Evolutionary conservation across 164 flowering plant species (phyloP).

Genomic region (Macadamia tetraphylla): DNA sequence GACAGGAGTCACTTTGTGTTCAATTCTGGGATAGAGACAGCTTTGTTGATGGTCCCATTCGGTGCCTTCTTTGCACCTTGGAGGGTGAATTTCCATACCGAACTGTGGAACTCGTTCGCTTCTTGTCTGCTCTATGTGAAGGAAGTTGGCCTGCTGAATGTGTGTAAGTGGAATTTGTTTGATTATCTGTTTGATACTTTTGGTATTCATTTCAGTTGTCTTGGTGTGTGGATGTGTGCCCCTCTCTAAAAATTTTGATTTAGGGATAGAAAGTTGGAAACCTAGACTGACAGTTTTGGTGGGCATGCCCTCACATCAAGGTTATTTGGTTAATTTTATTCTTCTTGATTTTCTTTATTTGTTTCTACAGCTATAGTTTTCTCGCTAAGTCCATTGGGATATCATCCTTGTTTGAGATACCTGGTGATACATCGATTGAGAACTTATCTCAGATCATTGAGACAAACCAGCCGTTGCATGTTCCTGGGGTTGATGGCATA

Average conservation of each 20-base stretch:
- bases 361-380: slow-evolving; percentile 63
- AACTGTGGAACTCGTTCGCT: slow-evolving; percentile 52
- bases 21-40: slow-evolving; percentile 94
- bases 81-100: slow-evolving; percentile 84
- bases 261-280: no score
- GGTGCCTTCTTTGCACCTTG: slow-evolving; percentile 71
- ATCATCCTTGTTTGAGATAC: slow-evolving; percentile 59
- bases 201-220: neutral
- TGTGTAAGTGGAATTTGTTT: slow-evolving; percentile 50
- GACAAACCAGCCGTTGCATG: slow-evolving; percentile 40
- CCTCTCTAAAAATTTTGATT: neutral
- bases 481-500: slow-evolving; percentile 78
- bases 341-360: neutral
- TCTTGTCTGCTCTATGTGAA: slow-evolving; percentile 81
- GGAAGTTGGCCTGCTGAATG: slow-evolving; percentile 97
- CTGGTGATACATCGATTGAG: slow-evolving; percentile 34
- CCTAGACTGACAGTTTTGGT: no score
- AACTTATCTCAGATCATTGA: slow-evolving; percentile 46
- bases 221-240: neutral
- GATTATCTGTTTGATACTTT: slow-evolving; percentile 1
- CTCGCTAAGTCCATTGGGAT: slow-evolving; percentile 72
- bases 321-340: neutral
- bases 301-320: no score
- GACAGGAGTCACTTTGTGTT: slow-evolving; percentile 89
- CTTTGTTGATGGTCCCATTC: slow-evolving; percentile 87